Conservation (phyloP, 1,139 yeast genomes). For the Pichia sp. region DNA sequence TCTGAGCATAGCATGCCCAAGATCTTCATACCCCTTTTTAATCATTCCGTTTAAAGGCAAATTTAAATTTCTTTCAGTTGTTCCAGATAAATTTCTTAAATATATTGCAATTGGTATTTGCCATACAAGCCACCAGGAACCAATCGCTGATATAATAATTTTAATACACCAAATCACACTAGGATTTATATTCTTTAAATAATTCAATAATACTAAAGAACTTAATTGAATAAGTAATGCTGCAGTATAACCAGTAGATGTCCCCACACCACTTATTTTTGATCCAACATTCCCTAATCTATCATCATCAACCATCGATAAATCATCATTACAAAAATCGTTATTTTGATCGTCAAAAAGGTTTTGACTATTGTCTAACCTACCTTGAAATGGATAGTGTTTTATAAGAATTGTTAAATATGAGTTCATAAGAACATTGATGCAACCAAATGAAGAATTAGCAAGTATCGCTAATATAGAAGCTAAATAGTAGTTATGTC, state of each 20-base stretch:
- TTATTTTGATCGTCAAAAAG: background rate
- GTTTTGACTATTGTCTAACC: background rate
- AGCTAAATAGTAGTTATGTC: slow-evolving; percentile 46
- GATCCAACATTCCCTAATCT: slow-evolving; percentile 34
- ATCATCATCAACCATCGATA: slow-evolving; percentile 3
- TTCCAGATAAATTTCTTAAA: slow-evolving; percentile 32
- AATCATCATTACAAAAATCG: background rate
- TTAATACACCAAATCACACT: slow-evolving; percentile 32
- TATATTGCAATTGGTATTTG: slow-evolving; percentile 49
- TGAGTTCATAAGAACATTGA: slow-evolving; percentile 70
- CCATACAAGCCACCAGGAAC: slow-evolving; percentile 66
- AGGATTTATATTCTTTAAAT: slow-evolving; percentile 32
- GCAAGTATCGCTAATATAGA: slow-evolving; percentile 52
- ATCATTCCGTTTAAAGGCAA: slow-evolving; percentile 6
- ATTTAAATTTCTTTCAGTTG: background rate
- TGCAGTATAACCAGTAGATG: slow-evolving; percentile 58
- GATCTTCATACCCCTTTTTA: slow-evolving; percentile 49
- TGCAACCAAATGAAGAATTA: slow-evolving; percentile 66
- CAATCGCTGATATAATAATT: slow-evolving; percentile 51
- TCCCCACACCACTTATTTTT: slow-evolving; percentile 55
- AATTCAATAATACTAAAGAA: slow-evolving; percentile 42
- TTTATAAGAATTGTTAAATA: slow-evolving; percentile 52
- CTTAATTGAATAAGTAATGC: slow-evolving; percentile 56
- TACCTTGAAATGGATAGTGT: slow-evolving; percentile 24
- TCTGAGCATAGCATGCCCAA: slow-evolving; percentile 45